These are phyloP conservation scores for Fusarium chlamydosporum DNA, from an alignment of 2,329 filamentous ascomycete species.

Conservation along the genomic window DNA sequence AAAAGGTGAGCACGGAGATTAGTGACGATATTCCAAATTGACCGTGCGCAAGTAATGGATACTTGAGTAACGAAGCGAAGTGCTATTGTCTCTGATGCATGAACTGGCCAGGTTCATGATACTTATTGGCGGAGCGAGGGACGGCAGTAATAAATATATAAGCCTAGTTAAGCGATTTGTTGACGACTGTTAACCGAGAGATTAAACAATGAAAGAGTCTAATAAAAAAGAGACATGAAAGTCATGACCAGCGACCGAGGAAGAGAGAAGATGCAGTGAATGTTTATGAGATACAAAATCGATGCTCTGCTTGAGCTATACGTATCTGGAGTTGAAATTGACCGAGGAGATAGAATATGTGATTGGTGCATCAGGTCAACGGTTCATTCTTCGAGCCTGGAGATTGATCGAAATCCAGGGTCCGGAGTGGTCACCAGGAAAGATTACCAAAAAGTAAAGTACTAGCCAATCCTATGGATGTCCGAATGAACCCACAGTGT, in stretches of 20 bases:
- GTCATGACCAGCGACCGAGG: slow-evolving; percentile 13
- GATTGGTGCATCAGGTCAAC: slow-evolving; percentile 24
- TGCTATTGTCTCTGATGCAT: slow-evolving; percentile 22
- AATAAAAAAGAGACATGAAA: slow-evolving; percentile 22
- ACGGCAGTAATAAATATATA: slow-evolving; percentile 1
- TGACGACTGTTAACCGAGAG: slow-evolving; percentile 19
- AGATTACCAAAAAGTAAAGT: slow-evolving; percentile 2
- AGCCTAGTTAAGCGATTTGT: slow-evolving; percentile 10
- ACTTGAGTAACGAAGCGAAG: slow-evolving; percentile 8
- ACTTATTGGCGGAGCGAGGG: slow-evolving; percentile 12
- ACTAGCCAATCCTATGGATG: slow-evolving; percentile 4
- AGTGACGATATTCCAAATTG: slow-evolving; percentile 32
- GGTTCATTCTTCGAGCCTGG: slow-evolving; percentile 7
- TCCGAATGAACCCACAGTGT: slow-evolving; percentile 1
- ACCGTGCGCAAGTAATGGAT: slow-evolving; percentile 19
- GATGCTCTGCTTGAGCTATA: slow-evolving; percentile 2
- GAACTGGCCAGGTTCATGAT: slow-evolving; percentile 9
- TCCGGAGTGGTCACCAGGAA: not conserved
- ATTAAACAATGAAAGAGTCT: slow-evolving; percentile 14
- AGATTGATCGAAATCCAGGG: not conserved
- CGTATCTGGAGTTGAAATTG: slow-evolving; percentile 3
- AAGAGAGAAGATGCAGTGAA: slow-evolving; percentile 4
- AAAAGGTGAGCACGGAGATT: slow-evolving; percentile 36
- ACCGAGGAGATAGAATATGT: slow-evolving; percentile 2
- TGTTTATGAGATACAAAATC: not conserved